A percentile compares a stretch with the other conserved stretches of the same genome.
These are phyloP conservation scores for Cyclocybe aegerita DNA, from an alignment of 768 basidiomycete genomes.

Conservation along the genomic window DNA sequence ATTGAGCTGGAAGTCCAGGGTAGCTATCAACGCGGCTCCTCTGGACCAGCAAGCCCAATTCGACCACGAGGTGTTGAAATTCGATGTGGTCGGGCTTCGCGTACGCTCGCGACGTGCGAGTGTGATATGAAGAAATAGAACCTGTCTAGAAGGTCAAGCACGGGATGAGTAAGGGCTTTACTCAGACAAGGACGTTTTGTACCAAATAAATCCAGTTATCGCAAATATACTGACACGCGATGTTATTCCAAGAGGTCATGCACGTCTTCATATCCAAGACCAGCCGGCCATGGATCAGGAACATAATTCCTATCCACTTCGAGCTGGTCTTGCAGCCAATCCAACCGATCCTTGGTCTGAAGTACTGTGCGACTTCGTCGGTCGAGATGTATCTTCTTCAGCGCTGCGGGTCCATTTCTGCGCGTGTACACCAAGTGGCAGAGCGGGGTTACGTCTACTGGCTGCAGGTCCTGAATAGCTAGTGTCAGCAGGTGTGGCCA, in stretches of 20 bases:
- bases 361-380: slow-evolving; percentile 35
- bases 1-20: too few species aligned
- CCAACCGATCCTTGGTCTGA: slow-evolving; percentile 26
- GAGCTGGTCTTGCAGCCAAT: slow-evolving; percentile 26
- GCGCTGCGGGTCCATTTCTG: slow-evolving; percentile 1
- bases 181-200: background rate
- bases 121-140: background rate
- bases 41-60: too few species aligned
- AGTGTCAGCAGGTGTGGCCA: slow-evolving; percentile 39
- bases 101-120: too few species aligned
- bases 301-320: slow-evolving; percentile 28
- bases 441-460: slow-evolving; percentile 29
- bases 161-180: too few species aligned
- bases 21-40: too few species aligned
- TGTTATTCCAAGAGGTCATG: slow-evolving; percentile 23
- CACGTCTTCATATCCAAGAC: slow-evolving; percentile 36
- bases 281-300: slow-evolving; percentile 37
- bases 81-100: too few species aligned
- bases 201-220: background rate
- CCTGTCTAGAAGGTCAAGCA: too few species aligned
- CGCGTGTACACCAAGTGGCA: slow-evolving; percentile 29
- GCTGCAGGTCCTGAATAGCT: slow-evolving; percentile 29
- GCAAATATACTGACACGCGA: background rate
- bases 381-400: slow-evolving; percentile 31
- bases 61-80: too few species aligned